Evolutionary conservation across 202 grass and related monocot species (phyloP), one percentile per base, ranked within the genome.

Genomic region (Panicum virgatum): DNA sequence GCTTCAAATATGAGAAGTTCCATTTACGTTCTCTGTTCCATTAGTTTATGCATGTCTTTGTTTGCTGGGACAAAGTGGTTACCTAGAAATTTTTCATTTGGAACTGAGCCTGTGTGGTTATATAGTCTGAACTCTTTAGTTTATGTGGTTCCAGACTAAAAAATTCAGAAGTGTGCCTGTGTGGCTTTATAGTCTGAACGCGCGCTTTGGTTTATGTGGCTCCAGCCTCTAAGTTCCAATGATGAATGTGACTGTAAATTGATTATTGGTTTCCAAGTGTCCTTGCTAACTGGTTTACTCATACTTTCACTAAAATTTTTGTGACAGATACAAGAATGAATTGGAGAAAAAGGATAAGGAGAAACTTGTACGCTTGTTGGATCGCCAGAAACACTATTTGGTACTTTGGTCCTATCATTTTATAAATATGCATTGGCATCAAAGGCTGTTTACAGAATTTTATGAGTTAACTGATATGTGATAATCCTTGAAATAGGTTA

Each of bases 311-410:
- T 44, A 18, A 50, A 38, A 22, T 39, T 67, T 72, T 44, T 45
- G 46, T 79, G 14, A 27, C 79, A 98, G 95, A 69, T 98, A 98
- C 82, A 98, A 98, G 76, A 93, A 98, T 43, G 88, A 94, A 65
- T 46, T 98, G 40, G 88, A 91, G 76, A 93, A 79, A 61, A 89
- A 86, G 73, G 90, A 94, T 15, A 98, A 91, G 79, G 95, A 94
- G 54, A 86, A 88, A 44, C 88, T 98, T 74, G 27, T 12, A 38
- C 62, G 72, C n/a, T 84, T 98, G 77, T 82, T 95, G 64, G 90
- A 95, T 88, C 75, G 90, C 74, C 96, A 98, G 82, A 98, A 98
- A 38, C 96, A 98, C 67, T 89, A 98, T 85, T 84, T 95, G 84
- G 96, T 98, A 18, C 9, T 72, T 75, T 53, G 20, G 23, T 61